These are phyloP conservation scores for Salix koriyanagi DNA, from an alignment of 345 rosid genomes.

Conservation along the genomic window DNA sequence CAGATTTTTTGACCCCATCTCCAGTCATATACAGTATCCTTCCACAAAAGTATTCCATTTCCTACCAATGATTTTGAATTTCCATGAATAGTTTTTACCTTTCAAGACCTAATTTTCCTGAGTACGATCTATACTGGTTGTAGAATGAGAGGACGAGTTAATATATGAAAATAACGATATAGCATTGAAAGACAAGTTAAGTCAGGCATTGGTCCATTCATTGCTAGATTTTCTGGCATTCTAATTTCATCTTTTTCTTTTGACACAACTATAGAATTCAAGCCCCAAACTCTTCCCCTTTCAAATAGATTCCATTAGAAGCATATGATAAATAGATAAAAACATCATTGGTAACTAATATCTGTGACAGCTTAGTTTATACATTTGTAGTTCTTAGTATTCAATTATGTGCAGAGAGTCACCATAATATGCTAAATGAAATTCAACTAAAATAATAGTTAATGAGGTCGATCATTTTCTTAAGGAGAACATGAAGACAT, in stretches of 20 bases:
- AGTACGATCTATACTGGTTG: too few species aligned
- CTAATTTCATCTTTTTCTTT: not conserved
- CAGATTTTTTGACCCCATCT: not conserved
- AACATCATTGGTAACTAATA: too few species aligned
- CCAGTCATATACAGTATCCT: not conserved
- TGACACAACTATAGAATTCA: not conserved
- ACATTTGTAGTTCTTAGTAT: too few species aligned
- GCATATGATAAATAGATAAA: not conserved
- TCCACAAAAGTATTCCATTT: not conserved
- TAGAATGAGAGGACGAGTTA: not conserved
- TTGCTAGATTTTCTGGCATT: too few species aligned
- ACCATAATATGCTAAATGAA: too few species aligned
- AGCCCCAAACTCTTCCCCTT: not conserved
- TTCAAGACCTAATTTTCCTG: not conserved
- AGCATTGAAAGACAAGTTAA: not conserved
- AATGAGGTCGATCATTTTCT: too few species aligned
- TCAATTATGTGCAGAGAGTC: too few species aligned
- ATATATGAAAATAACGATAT: too few species aligned
- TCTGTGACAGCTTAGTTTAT: too few species aligned
- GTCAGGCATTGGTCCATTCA: not conserved
- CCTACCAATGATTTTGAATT: not conserved
- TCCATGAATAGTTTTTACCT: not conserved
- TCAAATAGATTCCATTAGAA: not conserved
- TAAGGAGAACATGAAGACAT: not conserved
- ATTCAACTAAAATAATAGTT: too few species aligned